These are phyloP conservation scores for Scutellaria barbata DNA, from an alignment of 257 asterid species.

Conservation along the genomic window DNA sequence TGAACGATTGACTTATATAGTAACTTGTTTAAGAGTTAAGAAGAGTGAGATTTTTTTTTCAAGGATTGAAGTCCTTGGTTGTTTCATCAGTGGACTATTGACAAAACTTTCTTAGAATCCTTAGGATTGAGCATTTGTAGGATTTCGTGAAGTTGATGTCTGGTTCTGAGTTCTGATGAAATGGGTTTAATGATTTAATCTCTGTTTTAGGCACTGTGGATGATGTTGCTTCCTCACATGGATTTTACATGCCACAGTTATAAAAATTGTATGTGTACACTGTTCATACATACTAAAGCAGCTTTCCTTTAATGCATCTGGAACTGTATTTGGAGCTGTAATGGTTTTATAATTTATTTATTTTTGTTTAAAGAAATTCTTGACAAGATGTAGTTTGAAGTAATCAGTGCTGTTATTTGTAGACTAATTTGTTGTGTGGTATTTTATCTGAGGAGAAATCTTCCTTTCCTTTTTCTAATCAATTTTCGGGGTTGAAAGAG, in stretches of 20 bases:
- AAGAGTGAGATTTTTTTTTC: background rate
- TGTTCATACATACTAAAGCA: too few relatives aligned
- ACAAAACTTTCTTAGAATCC: background rate
- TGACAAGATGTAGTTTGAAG: background rate
- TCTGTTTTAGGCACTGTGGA: background rate
- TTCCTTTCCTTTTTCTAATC: constrained; percentile 5
- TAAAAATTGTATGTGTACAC: too few relatives aligned
- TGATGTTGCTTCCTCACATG: background rate
- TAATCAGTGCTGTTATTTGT: constrained; percentile 12
- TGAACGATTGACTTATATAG: background rate
- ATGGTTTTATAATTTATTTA: constrained; percentile 12
- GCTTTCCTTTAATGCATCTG: background rate
- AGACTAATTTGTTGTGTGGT: background rate
- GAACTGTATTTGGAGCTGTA: constrained; percentile 3
- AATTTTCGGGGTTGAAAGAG: constrained; percentile 23
- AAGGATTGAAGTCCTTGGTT: background rate
- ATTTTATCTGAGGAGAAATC: constrained; percentile 1
- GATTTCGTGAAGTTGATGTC: background rate
- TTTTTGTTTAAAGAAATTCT: background rate
- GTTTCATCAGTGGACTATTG: background rate
- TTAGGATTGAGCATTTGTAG: background rate
- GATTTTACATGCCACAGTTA: too few relatives aligned
- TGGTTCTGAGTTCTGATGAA: background rate
- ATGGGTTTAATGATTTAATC: background rate
- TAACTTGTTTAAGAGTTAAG: background rate